These are phyloP conservation scores for Coccomyxa sp. DNA, from an alignment of 139 green algal genomes.

Conservation along the genomic window DNA sequence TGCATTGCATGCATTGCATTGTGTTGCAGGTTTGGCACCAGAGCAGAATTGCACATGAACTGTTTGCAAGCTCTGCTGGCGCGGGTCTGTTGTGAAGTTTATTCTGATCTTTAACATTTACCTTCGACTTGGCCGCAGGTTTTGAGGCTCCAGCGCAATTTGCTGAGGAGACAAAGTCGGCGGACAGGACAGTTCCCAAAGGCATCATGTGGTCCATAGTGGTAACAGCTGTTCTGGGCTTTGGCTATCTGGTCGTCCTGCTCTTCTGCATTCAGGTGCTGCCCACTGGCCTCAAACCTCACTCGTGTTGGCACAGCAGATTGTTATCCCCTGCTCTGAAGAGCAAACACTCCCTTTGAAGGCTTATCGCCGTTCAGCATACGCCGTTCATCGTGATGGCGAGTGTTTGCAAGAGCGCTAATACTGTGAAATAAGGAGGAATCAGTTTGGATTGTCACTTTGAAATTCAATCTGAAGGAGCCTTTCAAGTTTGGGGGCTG, in stretches of 20 bases:
- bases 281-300: not conserved
- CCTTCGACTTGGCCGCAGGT: too few species aligned
- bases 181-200: not conserved
- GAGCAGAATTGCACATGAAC: too few species aligned
- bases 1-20: too few species aligned
- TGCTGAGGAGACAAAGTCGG: not conserved
- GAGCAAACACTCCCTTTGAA: not conserved
- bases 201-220: not conserved
- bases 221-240: not conserved
- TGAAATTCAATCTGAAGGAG: not conserved
- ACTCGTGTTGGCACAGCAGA: not conserved
- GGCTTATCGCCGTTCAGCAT: not conserved
- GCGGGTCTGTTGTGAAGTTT: not conserved
- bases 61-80: not conserved
- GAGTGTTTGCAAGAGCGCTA: not conserved
- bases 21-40: too few species aligned
- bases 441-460: too few species aligned
- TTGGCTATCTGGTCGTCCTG: not conserved
- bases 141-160: not conserved
- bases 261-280: not conserved
- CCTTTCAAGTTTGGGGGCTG: not conserved
- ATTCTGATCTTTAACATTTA: too few species aligned
- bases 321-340: not conserved
- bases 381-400: not conserved
- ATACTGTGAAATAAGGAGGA: not conserved